These are phyloP conservation scores for Aspergillus panamensis DNA, from an alignment of 495 filamentous ascomycete species.

Conservation along the genomic window DNA sequence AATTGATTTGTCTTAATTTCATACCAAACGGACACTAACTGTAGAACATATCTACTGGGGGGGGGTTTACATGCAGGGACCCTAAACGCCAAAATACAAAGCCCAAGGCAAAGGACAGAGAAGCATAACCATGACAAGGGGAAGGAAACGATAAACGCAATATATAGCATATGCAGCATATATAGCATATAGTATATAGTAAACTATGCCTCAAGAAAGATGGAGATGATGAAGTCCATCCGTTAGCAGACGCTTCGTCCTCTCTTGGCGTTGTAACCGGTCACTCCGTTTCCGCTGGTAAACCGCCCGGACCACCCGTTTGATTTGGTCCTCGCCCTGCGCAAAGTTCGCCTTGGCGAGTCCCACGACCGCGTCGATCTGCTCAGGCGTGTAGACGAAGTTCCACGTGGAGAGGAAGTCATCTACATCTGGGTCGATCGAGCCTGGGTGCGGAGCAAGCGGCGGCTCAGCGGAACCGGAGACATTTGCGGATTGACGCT, in stretches of 20 bases:
- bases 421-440: slow-evolving; percentile 72
- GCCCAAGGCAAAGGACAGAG: background rate
- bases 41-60: too few relatives aligned
- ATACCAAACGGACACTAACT: too few relatives aligned
- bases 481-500: slow-evolving; percentile 4
- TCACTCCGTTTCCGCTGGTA: slow-evolving; percentile 83
- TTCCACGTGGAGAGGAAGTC: slow-evolving; percentile 97
- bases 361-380: slow-evolving; percentile 75
- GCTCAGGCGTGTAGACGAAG: slow-evolving; percentile 84
- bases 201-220: slow-evolving; percentile 23
- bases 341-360: slow-evolving; percentile 84
- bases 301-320: slow-evolving; percentile 77
- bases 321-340: slow-evolving; percentile 72
- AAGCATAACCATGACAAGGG: too few relatives aligned
- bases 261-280: slow-evolving; percentile 57
- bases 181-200: background rate
- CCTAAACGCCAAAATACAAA: too few relatives aligned
- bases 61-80: too few relatives aligned
- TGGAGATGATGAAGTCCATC: slow-evolving; percentile 42
- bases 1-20: too few relatives aligned
- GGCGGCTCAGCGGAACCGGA: slow-evolving; percentile 26
- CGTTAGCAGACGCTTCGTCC: slow-evolving; percentile 42
- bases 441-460: slow-evolving; percentile 53
- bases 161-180: too few relatives aligned
- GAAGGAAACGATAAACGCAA: background rate